Evolutionary conservation across 2,329 filamentous ascomycete genomes (phyloP).

Genomic region (Plenodomus lindquistii): DNA sequence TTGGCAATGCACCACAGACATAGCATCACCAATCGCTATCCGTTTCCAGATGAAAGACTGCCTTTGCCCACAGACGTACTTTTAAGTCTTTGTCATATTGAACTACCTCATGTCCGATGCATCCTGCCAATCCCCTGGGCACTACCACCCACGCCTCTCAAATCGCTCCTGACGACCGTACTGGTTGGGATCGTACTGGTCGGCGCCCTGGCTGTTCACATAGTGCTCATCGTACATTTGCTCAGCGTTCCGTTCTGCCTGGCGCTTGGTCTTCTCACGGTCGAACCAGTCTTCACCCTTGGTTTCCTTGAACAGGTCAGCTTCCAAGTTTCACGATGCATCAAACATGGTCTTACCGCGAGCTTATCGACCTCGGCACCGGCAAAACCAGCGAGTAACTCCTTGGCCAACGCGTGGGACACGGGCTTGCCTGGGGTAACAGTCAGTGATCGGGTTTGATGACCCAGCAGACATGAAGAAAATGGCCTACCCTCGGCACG

Average conservation of each 20-base stretch:
- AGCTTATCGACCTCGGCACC: constrained; percentile 64
- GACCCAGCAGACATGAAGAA: too few species aligned
- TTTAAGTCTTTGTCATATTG: background rate
- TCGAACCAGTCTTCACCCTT: constrained; percentile 57
- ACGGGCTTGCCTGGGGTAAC: constrained; percentile 64
- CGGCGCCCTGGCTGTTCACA: constrained; percentile 42
- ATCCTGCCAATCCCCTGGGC: too few species aligned
- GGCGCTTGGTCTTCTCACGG: constrained; percentile 52
- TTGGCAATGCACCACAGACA: too few species aligned
- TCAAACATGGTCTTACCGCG: background rate
- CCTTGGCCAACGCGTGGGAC: constrained; percentile 76
- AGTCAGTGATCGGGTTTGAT: background rate
- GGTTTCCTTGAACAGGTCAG: constrained; percentile 69
- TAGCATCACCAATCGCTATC: too few species aligned
- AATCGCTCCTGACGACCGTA: constrained; percentile 40
- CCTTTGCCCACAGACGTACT: too few species aligned
- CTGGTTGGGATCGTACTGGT: constrained; percentile 53
- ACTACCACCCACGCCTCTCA: constrained; percentile 35
- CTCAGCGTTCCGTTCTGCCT: constrained; percentile 50
- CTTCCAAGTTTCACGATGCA: background rate
- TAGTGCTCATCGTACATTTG: constrained; percentile 57
- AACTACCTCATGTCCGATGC: constrained; percentile 17
- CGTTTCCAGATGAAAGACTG: too few species aligned
- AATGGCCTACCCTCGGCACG: constrained; percentile 63
- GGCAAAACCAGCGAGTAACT: constrained; percentile 71